These are phyloP conservation scores for Triticum monococcum DNA, from an alignment of 176 grass and related monocot genomes.

Conservation along the genomic window DNA sequence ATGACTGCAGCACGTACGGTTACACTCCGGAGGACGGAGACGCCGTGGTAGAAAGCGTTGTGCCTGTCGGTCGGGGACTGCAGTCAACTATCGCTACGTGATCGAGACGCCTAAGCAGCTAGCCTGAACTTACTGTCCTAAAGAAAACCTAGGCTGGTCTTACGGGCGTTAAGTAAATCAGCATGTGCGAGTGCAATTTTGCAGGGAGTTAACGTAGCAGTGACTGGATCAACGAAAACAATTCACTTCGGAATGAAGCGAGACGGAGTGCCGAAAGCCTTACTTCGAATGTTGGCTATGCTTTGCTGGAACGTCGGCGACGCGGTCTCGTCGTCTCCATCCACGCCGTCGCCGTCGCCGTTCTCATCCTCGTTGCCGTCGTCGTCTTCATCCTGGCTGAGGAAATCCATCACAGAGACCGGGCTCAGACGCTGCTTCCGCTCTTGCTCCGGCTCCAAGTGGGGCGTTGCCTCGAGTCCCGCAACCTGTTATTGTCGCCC, in stretches of 20 bases:
- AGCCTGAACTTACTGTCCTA: not conserved
- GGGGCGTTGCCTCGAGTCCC: constrained; percentile 13
- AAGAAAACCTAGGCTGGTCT: not conserved
- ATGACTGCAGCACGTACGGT: not conserved
- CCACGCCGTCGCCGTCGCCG: not conserved
- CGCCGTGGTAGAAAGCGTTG: not conserved
- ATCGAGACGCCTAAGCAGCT: not conserved
- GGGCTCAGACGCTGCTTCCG: constrained; percentile 57
- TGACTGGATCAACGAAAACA: not conserved
- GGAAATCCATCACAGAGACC: constrained; percentile 83
- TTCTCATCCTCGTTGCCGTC: not conserved
- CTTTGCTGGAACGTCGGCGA: constrained; percentile 47
- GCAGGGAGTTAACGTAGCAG: not conserved
- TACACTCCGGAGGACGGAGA: not conserved
- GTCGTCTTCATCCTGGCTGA: constrained; percentile 47
- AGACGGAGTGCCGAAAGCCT: not conserved
- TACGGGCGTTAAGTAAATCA: not conserved
- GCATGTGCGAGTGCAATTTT: not conserved
- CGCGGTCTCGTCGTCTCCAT: constrained; percentile 5
- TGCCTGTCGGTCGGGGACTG: too few species aligned
- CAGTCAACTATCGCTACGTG: not conserved
- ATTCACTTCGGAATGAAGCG: constrained; percentile 5
- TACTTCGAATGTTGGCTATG: constrained; percentile 63
- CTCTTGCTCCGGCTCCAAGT: constrained; percentile 32
- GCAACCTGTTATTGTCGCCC: not conserved